These are phyloP conservation scores for Metschnikowia shivogae DNA, from an alignment of 805 yeast species.

Conservation along the genomic window DNA sequence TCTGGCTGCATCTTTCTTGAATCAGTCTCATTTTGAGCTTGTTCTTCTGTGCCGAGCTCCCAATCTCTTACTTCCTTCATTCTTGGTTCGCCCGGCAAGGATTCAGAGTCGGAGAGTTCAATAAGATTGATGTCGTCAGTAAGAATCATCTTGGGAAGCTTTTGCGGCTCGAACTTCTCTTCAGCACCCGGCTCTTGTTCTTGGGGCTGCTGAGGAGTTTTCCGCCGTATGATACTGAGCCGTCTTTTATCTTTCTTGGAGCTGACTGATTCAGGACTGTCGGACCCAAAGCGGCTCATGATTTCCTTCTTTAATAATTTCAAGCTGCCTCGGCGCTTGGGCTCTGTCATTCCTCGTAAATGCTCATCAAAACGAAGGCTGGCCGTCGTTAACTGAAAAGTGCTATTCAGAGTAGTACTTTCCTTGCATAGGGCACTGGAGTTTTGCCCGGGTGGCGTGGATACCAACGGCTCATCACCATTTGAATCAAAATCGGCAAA, in stretches of 20 bases:
- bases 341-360: neutral
- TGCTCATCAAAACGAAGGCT: slow-evolving; percentile 6
- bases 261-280: neutral
- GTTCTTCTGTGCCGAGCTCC: too few relatives aligned
- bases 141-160: neutral
- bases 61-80: too few relatives aligned
- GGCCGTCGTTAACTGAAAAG: slow-evolving; percentile 2
- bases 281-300: neutral
- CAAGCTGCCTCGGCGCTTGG: slow-evolving; percentile 1
- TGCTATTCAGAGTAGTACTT: slow-evolving; percentile 2
- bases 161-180: neutral
- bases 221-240: slow-evolving; percentile 2
- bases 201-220: neutral
- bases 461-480: neutral
- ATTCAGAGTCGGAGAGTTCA: neutral
- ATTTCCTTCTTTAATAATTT: slow-evolving; percentile 1
- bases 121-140: neutral
- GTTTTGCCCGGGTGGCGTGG: neutral
- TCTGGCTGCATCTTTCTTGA: too few relatives aligned
- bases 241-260: neutral
- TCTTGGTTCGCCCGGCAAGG: too few relatives aligned
- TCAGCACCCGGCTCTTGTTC: neutral
- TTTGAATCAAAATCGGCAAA: slow-evolving; percentile 1
- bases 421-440: slow-evolving; percentile 2
- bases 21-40: too few relatives aligned